A percentile compares a stretch with the other conserved stretches of the same genome.
Evolutionary conservation across 2,329 filamentous ascomycete genomes (phyloP).

Genomic region (Colletotrichum gigasporum): DNA sequence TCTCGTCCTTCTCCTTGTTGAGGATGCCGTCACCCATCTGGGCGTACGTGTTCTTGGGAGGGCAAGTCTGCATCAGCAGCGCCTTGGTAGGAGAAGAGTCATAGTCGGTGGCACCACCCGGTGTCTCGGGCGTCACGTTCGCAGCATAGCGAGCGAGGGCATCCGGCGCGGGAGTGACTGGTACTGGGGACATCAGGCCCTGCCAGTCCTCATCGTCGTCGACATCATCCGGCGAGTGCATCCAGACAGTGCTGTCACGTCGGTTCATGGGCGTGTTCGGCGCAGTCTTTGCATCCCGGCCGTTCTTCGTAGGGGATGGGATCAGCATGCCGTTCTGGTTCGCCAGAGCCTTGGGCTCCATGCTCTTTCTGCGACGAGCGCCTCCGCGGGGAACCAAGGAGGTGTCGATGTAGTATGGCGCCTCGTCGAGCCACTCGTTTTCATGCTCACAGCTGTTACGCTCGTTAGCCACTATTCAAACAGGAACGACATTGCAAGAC

Average conservation of each 20-base stretch:
- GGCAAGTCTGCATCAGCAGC: slow-evolving; percentile 63
- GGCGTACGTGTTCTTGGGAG: slow-evolving; percentile 55
- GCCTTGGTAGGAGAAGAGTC: slow-evolving; percentile 48
- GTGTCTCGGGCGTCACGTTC: slow-evolving; percentile 56
- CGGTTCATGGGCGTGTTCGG: slow-evolving; percentile 61
- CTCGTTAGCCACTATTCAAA: background rate
- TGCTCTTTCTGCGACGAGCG: slow-evolving; percentile 78
- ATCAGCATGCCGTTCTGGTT: slow-evolving; percentile 75
- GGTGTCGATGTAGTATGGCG: slow-evolving; percentile 74
- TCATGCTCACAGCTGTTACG: slow-evolving; percentile 74
- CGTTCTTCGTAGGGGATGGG: slow-evolving; percentile 46
- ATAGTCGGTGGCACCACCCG: slow-evolving; percentile 44
- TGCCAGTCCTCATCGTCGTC: slow-evolving; percentile 52
- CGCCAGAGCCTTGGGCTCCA: slow-evolving; percentile 78
- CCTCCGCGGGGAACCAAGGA: slow-evolving; percentile 74
- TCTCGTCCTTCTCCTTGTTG: slow-evolving; percentile 61
- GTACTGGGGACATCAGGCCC: slow-evolving; percentile 62
- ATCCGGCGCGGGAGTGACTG: slow-evolving; percentile 67
- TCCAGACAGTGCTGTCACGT: slow-evolving; percentile 64
- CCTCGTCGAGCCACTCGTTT: slow-evolving; percentile 80
- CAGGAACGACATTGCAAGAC: slow-evolving; percentile 43
- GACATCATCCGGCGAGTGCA: slow-evolving; percentile 58
- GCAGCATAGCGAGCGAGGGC: slow-evolving; percentile 62
- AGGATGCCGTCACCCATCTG: slow-evolving; percentile 57
- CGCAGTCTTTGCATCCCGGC: slow-evolving; percentile 43